Evolutionary conservation across 1,284 basidiomycete species (phyloP), one percentile per base, ranked within the genome.

Genomic region (Puccinia coronata): DNA sequence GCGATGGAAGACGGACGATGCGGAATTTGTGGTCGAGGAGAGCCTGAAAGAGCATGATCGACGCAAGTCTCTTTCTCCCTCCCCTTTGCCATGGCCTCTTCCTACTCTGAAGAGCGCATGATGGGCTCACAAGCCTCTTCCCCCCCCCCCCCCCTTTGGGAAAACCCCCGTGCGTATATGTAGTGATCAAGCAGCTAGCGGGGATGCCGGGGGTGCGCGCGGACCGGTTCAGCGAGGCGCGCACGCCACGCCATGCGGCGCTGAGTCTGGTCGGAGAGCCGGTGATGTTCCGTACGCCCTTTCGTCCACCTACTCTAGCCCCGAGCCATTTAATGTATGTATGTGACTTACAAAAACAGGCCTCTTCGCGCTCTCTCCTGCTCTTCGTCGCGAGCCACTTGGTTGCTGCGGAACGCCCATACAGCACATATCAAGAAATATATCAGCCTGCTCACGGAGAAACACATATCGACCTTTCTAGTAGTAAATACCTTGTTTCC

Each of bases 1-100:
- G 82, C 70, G 82, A n/a, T 82, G 82, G 82, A 82, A 82, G 69
- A 76, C 73, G 31, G 82, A 82, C 59, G 63, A 70, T 59, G 77
- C 82, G 5, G 51, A 81, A 47, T 72, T 65, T 28, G 55, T 82
- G 28, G 70, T 82, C 11, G 70, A 81, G 31, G 75, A 76, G 34
- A 80, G 78, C 57, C 61, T 82, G 11, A 73, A 80, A 39, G 73
- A 81, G 41, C 82, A 82, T 41, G 78, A 80, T 55, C 79, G 79
- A 65, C 43, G 79, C 73, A 20, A 65, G 70, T 72, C 23, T 25
- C 31, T n/a, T n/a, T n/a, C n/a, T n/a, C n/a, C n/a, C n/a, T n/a
- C n/a, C n/a, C n/a, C n/a, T n/a, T n/a, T 1, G 36, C 23, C 20
- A 31, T 70, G 9, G n/a, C n/a, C 14, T 75, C 57, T 59, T 28